A percentile compares a stretch with the other conserved stretches of the same genome.
phyloP scores from a whole-genome alignment of 1,284 basidiomycete species.

The Clitocybe nebularis region DNA sequence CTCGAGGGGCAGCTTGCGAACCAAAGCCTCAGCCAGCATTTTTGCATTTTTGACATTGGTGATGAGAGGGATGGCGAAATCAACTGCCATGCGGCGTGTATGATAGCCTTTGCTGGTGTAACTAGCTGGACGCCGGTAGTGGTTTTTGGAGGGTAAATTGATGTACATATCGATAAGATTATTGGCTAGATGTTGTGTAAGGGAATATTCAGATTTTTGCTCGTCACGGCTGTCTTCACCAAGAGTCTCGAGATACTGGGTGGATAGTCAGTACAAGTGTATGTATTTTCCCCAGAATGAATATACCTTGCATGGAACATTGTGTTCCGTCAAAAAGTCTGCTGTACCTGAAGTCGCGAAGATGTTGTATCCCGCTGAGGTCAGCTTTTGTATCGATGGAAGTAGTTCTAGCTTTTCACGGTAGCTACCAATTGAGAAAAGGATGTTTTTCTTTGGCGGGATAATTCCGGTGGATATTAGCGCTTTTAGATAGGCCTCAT shows the following conservation, averaged over 20 bases:
- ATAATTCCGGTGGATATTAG: slow-evolving; percentile 95
- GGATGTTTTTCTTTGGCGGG: slow-evolving; percentile 92
- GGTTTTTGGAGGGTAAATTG: slow-evolving; percentile 97
- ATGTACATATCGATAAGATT: slow-evolving; percentile 99
- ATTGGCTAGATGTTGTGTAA: slow-evolving; percentile 92
- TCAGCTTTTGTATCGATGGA: slow-evolving; percentile 95
- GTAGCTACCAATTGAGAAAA: slow-evolving; percentile 94
- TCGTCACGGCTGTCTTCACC: slow-evolving; percentile 70
- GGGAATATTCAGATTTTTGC: slow-evolving; percentile 94
- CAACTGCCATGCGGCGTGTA: slow-evolving; percentile 98
- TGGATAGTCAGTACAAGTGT: slow-evolving; percentile 7
- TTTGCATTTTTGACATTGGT: slow-evolving; percentile 99
- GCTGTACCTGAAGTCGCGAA: slow-evolving; percentile 97
- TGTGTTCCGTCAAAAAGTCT: slow-evolving; percentile 89
- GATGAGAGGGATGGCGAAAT: slow-evolving; percentile 95
- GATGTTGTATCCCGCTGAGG: slow-evolving; percentile 91
- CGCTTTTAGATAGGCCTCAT: slow-evolving; percentile 97
- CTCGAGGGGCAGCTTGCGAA: slow-evolving; percentile 83
- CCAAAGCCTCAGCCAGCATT: slow-evolving; percentile 92
- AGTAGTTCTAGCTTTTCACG: slow-evolving; percentile 98
- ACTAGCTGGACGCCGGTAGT: slow-evolving; percentile 94
- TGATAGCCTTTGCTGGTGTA: slow-evolving; percentile 97
- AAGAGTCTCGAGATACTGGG: slow-evolving; percentile 85
- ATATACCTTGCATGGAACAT: slow-evolving; percentile 77
- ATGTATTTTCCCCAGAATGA: slow-evolving; percentile 2